A percentile compares a stretch with the other conserved stretches of the same genome.
Evolutionary conservation across 192 early-diverging fungal species (phyloP).

Genomic region (Neocallimastix lanati): DNA sequence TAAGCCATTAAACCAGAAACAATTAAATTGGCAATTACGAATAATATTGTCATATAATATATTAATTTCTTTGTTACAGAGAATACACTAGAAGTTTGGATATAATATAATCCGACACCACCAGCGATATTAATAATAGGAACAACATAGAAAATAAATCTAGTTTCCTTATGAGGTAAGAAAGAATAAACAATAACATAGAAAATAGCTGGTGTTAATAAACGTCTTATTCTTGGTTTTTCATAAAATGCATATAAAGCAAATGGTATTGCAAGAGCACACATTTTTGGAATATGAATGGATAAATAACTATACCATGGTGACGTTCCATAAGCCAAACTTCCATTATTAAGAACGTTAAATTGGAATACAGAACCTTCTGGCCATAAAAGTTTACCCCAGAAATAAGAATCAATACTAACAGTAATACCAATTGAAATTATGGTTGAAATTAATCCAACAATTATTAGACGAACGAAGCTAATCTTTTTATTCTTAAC

Average conservation of each 20-base stretch:
- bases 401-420: slow-evolving; percentile 56
- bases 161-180: slow-evolving; percentile 86
- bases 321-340: slow-evolving; percentile 43
- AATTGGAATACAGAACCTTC: slow-evolving; percentile 56
- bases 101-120: slow-evolving; percentile 20
- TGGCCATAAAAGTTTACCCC: slow-evolving; percentile 50
- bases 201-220: slow-evolving; percentile 28
- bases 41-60: not conserved
- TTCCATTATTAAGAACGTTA: slow-evolving; percentile 43
- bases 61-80: not conserved
- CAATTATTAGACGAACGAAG: not conserved
- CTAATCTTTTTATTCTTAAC: not conserved
- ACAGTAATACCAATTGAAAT: slow-evolving; percentile 17
- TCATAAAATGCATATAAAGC: slow-evolving; percentile 19
- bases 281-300: slow-evolving; percentile 51
- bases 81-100: slow-evolving; percentile 13
- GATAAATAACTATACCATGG: slow-evolving; percentile 61
- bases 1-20: slow-evolving; percentile 3
- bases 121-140: slow-evolving; percentile 63
- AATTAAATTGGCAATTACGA: not conserved
- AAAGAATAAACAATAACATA: slow-evolving; percentile 53
- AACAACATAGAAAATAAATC: slow-evolving; percentile 74
- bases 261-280: slow-evolving; percentile 51
- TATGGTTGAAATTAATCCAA: slow-evolving; percentile 6
- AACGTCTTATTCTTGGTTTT: slow-evolving; percentile 22